These are phyloP conservation scores for Oryza meyeriana DNA, from an alignment of 176 grass and related monocot genomes.

Conservation along the genomic window DNA sequence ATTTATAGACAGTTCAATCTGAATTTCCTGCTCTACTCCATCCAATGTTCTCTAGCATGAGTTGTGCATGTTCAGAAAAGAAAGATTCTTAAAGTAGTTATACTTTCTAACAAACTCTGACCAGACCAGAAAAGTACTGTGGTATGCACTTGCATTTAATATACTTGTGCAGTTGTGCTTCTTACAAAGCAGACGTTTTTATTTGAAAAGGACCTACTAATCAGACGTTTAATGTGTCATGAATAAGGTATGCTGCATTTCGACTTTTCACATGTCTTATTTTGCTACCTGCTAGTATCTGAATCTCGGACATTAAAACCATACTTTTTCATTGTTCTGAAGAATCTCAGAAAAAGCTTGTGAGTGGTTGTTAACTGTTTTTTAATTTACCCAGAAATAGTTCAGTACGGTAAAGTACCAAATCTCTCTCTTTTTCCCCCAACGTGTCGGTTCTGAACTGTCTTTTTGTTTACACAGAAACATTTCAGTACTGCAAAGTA, in stretches of 20 bases:
- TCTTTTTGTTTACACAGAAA: too few relatives aligned
- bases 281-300: background rate
- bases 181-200: background rate
- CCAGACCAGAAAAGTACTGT: background rate
- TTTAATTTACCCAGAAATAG: background rate
- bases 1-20: slow-evolving; percentile 35
- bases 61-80: slow-evolving; percentile 22
- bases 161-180: background rate
- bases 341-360: too few relatives aligned
- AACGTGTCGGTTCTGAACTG: too few relatives aligned
- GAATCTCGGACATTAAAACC: background rate
- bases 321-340: background rate
- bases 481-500: background rate
- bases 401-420: too few relatives aligned
- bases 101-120: slow-evolving; percentile 42
- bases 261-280: background rate
- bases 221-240: background rate
- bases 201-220: background rate
- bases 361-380: background rate
- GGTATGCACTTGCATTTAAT: background rate
- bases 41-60: slow-evolving; percentile 15
- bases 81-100: background rate
- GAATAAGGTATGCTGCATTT: background rate
- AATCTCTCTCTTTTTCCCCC: too few relatives aligned
- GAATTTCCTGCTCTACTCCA: background rate